Base-by-base conservation (phyloP, 768 basidiomycete genomes). In the Calocera cornea region DNA sequence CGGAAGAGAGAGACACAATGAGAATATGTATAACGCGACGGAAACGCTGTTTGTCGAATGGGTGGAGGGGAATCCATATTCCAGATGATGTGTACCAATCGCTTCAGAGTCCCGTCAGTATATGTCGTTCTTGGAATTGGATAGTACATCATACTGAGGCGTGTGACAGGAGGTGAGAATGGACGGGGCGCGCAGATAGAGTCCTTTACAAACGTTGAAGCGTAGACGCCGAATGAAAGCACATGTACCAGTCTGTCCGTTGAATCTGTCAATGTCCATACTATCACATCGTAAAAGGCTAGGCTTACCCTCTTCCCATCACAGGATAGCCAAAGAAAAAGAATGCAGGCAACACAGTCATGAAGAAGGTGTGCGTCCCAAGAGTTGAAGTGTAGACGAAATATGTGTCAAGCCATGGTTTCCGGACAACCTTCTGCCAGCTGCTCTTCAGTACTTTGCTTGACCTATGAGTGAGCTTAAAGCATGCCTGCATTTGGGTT, bases 51-150 rank as follows among this genome's bases (percentile, higher is more conserved):
- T 95, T 8, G 94, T 92, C 1, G 92, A 90, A 73, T 99, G 95
- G 0, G 95, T 97, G 0, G 93, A 95, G 0, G 94, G 95, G 73
- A 97, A 95, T 27, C 95, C 95, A 71, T 95, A 95, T 78, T 95
- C 93, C 1, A 91, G 81, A 71, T 92, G 90, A 72, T 91, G 89
- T 0, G 79, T 83, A 16, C 89, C 87, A 65, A 92, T 86, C 2
- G 87, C 89, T 91, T 70, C 40, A 34, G 36, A 41, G 31, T 17
- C 16, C 11, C 24, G 36, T 22, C 36, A 54, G 22, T 22, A 29
- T 44, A 36, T 14, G 68, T 40, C 14, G 11, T 14, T 3, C 24
- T 5, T n/a, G 64, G 22, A 64, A 29, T 33, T 24, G 19, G 29
- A 2, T 24, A 12, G 16, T 67, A 41, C 49, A 0, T 79, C 88